Conservation (phyloP, 192 early-diverging fungal genomes). For the Gigaspora rosea region DNA sequence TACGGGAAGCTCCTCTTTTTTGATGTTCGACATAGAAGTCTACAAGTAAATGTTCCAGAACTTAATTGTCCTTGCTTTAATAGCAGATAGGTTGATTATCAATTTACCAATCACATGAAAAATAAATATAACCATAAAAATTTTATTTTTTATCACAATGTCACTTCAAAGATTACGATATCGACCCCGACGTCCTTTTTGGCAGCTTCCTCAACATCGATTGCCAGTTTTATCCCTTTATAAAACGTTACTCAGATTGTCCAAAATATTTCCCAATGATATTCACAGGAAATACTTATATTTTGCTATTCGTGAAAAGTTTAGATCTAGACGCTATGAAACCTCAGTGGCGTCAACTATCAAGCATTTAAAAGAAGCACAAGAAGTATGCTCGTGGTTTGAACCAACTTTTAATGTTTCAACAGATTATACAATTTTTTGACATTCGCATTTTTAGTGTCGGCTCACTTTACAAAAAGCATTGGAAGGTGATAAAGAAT, state of each 20-base stretch:
- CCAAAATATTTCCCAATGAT: conserved; percentile 21
- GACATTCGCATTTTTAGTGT: neutral
- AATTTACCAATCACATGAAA: no score
- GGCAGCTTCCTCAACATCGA: conserved; percentile 40
- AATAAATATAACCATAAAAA: no score
- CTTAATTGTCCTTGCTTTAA: no score
- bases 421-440: neutral
- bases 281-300: conserved; percentile 39
- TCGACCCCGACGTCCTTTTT: conserved; percentile 36
- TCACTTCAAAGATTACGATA: conserved; percentile 5
- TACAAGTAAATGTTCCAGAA: no score
- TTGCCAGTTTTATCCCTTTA: conserved; percentile 42
- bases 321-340: conserved; percentile 37
- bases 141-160: neutral
- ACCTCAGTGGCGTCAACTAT: conserved; percentile 38
- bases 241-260: conserved; percentile 32
- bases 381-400: conserved; percentile 24
- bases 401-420: no score
- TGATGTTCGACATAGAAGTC: no score
- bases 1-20: no score
- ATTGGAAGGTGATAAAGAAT: conserved; percentile 29
- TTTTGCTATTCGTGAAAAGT: conserved; percentile 35
- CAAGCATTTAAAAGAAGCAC: conserved; percentile 34
- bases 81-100: no score
- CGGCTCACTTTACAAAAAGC: conserved; percentile 25